These are phyloP conservation scores for Zhuliangozyma blackwelliae DNA, from an alignment of 1,139 yeast species.

Conservation along the genomic window DNA sequence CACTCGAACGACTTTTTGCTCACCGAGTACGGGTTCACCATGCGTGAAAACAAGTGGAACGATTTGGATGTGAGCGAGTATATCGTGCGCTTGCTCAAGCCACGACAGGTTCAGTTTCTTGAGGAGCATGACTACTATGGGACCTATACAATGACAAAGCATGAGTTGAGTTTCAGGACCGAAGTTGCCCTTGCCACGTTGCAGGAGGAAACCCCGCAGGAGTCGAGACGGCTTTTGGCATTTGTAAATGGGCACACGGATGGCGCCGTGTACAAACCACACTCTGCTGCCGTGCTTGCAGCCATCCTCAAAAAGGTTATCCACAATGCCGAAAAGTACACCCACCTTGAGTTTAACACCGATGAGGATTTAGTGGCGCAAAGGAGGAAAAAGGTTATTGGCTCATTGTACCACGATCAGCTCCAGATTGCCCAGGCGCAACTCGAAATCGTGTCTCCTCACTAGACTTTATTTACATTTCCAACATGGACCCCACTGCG, in stretches of 20 bases:
- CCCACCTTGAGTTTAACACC: conserved; percentile 14
- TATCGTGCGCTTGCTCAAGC: conserved; percentile 32
- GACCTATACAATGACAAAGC: conserved; percentile 60
- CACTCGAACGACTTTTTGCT: conserved; percentile 78
- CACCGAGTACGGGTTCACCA: conserved; percentile 81
- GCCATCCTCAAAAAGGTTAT: conserved; percentile 29
- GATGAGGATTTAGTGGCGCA: conserved; percentile 9
- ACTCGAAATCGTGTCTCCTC: no score
- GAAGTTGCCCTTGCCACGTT: conserved; percentile 68
- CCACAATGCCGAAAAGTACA: conserved; percentile 17
- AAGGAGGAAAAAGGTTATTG: conserved; percentile 15
- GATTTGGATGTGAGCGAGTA: conserved; percentile 57
- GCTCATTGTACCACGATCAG: conserved; percentile 22
- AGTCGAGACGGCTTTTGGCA: conserved; percentile 26
- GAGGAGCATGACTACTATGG: conserved; percentile 56
- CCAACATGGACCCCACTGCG: conserved; percentile 7
- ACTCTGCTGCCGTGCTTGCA: conserved; percentile 24
- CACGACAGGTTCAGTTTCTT: conserved; percentile 42
- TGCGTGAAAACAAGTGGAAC: conserved; percentile 61
- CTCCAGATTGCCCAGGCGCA: conserved; percentile 16
- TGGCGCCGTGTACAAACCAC: conserved; percentile 35
- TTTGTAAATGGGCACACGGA: conserved; percentile 40
- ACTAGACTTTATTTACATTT: conserved; percentile 1
- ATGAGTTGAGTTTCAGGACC: conserved; percentile 64
- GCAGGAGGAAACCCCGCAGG: conserved; percentile 40